phyloP scores from a whole-genome alignment of 148 eudicot genomes.

The Cornus suecica region DNA sequence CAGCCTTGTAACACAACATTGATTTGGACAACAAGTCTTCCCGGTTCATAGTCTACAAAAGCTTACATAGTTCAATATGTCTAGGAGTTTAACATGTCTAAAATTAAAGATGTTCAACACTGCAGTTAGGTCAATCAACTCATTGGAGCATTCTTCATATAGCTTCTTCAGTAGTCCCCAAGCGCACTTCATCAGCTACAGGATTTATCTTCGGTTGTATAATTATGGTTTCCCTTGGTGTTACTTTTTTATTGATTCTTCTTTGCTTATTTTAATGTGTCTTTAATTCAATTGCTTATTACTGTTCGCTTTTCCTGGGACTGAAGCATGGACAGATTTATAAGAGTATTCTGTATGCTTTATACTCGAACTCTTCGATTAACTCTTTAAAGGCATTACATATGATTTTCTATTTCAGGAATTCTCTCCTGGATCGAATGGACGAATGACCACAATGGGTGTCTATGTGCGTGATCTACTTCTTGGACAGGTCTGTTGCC shows the following conservation, averaged over 20 bases:
- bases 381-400: background rate
- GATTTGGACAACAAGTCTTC: background rate
- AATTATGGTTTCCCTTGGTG: background rate
- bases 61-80: no score
- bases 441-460: conserved; percentile 93
- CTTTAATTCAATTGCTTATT: background rate
- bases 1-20: background rate
- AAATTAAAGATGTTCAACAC: no score
- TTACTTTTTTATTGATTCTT: background rate
- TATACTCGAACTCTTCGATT: background rate
- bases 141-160: no score
- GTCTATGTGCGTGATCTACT: conserved; percentile 93
- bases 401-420: conserved; percentile 48
- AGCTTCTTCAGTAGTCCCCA: no score
- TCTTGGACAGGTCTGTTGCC: conserved; percentile 85
- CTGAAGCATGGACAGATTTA: background rate
- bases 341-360: background rate
- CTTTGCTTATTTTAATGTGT: no score
- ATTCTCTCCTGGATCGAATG: conserved; percentile 94
- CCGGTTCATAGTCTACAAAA: background rate
- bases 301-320: background rate
- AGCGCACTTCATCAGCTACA: no score
- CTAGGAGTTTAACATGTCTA: no score
- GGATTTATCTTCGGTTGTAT: no score
- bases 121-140: no score